Percentiles rank a stretch among this genome's conserved stretches.
These are phyloP conservation scores for Pythium aquatile DNA, from an alignment of 352 stramenopile species.

Conservation along the genomic window DNA sequence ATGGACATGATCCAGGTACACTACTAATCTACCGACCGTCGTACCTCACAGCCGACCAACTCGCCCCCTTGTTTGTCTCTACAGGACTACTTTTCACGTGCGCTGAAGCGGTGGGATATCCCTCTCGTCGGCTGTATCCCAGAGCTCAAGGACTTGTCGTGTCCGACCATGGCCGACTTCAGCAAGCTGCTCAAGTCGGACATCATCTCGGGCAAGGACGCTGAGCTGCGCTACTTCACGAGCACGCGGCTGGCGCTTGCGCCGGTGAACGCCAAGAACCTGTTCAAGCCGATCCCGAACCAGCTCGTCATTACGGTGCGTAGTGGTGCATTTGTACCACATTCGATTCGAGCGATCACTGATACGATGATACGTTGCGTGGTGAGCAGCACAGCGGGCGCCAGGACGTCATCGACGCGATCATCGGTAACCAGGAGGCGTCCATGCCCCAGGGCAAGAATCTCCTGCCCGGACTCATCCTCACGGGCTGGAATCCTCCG, in stretches of 20 bases:
- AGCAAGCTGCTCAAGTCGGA: conserved; percentile 84
- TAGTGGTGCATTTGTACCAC: too few species aligned
- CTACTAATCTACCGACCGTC: background rate
- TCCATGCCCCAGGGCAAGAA: conserved; percentile 67
- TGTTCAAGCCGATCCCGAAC: conserved; percentile 84
- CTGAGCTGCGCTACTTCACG: conserved; percentile 80
- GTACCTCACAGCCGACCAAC: too few species aligned
- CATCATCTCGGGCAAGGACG: conserved; percentile 72
- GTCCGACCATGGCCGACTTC: conserved; percentile 86
- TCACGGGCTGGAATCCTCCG: conserved; percentile 81
- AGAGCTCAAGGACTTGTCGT: conserved; percentile 76
- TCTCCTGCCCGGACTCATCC: conserved; percentile 73
- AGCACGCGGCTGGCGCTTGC: conserved; percentile 80
- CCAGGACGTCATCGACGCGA: conserved; percentile 82
- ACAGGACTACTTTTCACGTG: conserved; percentile 87
- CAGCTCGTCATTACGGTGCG: conserved; percentile 84
- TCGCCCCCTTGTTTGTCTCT: background rate
- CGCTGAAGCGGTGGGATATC: conserved; percentile 88
- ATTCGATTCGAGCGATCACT: background rate
- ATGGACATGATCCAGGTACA: conserved; percentile 89
- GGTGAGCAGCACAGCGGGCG: conserved; percentile 69
- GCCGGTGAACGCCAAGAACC: conserved; percentile 70
- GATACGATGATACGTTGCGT: background rate
- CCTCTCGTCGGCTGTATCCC: conserved; percentile 88
- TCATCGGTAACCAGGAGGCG: conserved; percentile 79